These are phyloP conservation scores for Metschnikowia peoriensis DNA, from an alignment of 805 yeast genomes.

Conservation along the genomic window DNA sequence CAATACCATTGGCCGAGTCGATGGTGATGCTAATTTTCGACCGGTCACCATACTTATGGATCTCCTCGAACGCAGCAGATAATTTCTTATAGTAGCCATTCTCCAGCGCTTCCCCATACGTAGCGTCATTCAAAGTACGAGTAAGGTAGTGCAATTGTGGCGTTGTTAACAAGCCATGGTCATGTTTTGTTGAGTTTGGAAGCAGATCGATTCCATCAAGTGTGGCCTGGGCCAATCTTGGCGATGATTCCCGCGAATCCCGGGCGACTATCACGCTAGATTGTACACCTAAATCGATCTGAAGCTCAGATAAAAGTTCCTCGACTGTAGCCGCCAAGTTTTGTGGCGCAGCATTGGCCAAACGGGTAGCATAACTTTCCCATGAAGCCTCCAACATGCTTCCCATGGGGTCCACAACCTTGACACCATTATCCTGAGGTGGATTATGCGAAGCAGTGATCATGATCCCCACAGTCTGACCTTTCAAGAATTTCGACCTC, in stretches of 20 bases:
- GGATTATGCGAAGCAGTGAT: conserved; percentile 96
- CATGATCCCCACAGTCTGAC: conserved; percentile 88
- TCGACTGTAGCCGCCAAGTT: conserved; percentile 42
- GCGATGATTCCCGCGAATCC: conserved; percentile 88
- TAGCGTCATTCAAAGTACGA: conserved; percentile 62
- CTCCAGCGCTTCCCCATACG: conserved; percentile 63
- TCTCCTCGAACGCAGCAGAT: conserved; percentile 48
- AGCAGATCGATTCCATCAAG: conserved; percentile 57
- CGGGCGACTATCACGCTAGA: conserved; percentile 68
- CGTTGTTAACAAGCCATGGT: conserved; percentile 78
- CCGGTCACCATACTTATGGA: conserved; percentile 28
- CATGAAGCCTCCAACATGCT: conserved; percentile 82
- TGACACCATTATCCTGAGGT: conserved; percentile 62
- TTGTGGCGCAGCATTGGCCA: conserved; percentile 66
- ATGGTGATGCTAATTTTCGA: conserved; percentile 52
- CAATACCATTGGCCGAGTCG: conserved; percentile 97
- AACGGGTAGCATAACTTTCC: conserved; percentile 76
- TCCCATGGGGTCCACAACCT: conserved; percentile 91
- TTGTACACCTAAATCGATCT: conserved; percentile 44
- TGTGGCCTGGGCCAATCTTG: conserved; percentile 55
- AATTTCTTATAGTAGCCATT: conserved; percentile 69
- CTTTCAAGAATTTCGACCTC: conserved; percentile 68
- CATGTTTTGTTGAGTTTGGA: conserved; percentile 41
- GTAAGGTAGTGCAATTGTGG: conserved; percentile 93
- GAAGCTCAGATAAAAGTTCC: conserved; percentile 36